Evolutionary conservation across 164 flowering plant genomes (phyloP).

Genomic region (Dillenia suffruticosa): DNA sequence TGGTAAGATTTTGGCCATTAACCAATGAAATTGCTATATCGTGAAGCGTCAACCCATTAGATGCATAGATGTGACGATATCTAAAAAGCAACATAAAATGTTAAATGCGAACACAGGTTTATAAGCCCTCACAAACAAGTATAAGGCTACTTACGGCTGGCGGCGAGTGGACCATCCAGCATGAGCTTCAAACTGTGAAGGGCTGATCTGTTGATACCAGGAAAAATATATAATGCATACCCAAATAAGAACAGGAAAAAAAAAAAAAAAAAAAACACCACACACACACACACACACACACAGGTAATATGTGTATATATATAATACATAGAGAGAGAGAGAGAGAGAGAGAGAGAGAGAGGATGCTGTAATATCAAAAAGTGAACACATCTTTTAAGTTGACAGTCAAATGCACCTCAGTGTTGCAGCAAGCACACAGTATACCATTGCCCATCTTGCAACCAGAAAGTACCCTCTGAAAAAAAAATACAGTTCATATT

Average conservation of each 20-base stretch:
- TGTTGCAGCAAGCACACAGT: constrained; percentile 61
- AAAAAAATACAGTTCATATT: background rate
- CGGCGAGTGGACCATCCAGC: constrained; percentile 93
- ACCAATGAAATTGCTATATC: constrained; percentile 75
- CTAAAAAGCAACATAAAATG: constrained; percentile 36
- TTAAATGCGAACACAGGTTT: background rate
- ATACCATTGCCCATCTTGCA: constrained; percentile 82
- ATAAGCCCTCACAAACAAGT: background rate
- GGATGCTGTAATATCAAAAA: too few relatives aligned
- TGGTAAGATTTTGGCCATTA: constrained; percentile 52
- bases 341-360: too few relatives aligned
- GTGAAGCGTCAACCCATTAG: constrained; percentile 79
- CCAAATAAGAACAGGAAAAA: background rate
- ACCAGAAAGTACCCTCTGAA: constrained; percentile 63
- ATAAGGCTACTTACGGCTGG: constrained; percentile 75
- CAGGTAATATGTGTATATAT: too few relatives aligned
- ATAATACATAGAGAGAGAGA: too few relatives aligned
- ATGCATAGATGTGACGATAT: constrained; percentile 80
- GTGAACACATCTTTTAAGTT: too few relatives aligned
- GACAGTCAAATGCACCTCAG: constrained; percentile 37
- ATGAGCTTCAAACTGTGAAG: constrained; percentile 96
- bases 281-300: too few relatives aligned
- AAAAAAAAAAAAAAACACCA: too few relatives aligned
- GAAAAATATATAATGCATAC: background rate
- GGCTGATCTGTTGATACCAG: constrained; percentile 60